phyloP scores from a whole-genome alignment of 257 asterid genomes.

The Ocimum tenuiflorum region DNA sequence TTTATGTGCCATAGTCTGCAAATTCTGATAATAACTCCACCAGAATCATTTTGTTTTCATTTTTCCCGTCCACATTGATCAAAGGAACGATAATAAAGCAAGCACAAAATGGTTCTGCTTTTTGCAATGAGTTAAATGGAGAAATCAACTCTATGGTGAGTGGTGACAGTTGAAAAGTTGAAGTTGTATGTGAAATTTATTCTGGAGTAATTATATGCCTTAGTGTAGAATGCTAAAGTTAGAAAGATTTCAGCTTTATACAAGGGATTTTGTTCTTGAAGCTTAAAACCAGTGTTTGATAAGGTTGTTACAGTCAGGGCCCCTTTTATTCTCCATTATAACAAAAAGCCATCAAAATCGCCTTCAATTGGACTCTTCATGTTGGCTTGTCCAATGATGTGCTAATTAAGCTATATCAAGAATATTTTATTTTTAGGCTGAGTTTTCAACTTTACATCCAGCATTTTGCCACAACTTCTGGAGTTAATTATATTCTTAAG shows the following conservation, averaged over 20 bases:
- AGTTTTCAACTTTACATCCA: no score
- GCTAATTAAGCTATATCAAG: slow-evolving; percentile 26
- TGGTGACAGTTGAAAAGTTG: slow-evolving; percentile 11
- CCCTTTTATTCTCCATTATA: slow-evolving; percentile 31
- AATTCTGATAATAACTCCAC: no score
- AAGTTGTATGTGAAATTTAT: not conserved
- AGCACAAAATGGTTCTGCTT: not conserved
- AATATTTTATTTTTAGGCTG: not conserved
- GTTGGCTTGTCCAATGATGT: slow-evolving; percentile 32
- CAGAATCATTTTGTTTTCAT: no score
- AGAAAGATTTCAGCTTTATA: slow-evolving; percentile 22
- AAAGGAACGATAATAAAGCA: no score
- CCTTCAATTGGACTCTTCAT: slow-evolving; percentile 28
- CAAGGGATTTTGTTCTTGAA: slow-evolving; percentile 31
- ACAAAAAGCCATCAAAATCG: slow-evolving; percentile 26
- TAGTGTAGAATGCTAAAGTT: slow-evolving; percentile 25
- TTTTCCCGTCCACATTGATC: no score
- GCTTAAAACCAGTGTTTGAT: slow-evolving; percentile 28
- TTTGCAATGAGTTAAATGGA: slow-evolving; percentile 1
- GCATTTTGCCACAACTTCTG: no score
- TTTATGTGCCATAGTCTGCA: no score
- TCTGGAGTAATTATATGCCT: slow-evolving; percentile 22
- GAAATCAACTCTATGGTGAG: slow-evolving; percentile 14
- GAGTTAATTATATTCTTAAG: not conserved
- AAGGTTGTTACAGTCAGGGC: slow-evolving; percentile 31